phyloP scores from a whole-genome alignment of 306 rosid genomes.

The Cucurbita maxima region DNA sequence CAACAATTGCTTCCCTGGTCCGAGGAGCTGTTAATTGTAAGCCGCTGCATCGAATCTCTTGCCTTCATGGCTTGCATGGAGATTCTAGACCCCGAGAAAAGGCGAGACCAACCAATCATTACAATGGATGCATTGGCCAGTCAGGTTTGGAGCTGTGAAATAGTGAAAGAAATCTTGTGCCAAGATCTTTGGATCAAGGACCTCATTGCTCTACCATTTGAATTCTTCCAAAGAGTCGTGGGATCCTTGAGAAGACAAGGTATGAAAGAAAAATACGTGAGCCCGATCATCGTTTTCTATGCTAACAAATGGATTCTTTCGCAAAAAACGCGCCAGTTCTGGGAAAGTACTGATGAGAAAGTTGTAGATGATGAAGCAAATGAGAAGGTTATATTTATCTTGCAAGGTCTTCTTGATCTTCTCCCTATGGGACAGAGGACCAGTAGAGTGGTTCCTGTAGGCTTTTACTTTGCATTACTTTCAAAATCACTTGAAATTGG shows the following conservation, averaged over 20 bases:
- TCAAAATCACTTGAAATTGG: slow-evolving; percentile 51
- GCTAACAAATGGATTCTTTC: slow-evolving; percentile 69
- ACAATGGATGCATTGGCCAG: slow-evolving; percentile 46
- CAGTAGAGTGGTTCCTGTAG: slow-evolving; percentile 51
- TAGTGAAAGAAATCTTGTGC: slow-evolving; percentile 30
- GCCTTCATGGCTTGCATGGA: slow-evolving; percentile 99
- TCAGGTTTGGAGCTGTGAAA: slow-evolving; percentile 45
- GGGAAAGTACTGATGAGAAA: slow-evolving; percentile 32
- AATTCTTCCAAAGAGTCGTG: slow-evolving; percentile 58
- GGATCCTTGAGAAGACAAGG: slow-evolving; percentile 79
- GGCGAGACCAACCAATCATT: slow-evolving; percentile 44
- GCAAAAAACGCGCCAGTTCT: slow-evolving; percentile 26
- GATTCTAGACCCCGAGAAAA: slow-evolving; percentile 68
- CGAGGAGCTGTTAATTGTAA: slow-evolving; percentile 53
- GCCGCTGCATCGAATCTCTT: slow-evolving; percentile 79
- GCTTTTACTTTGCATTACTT: slow-evolving; percentile 72
- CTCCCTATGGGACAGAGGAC: slow-evolving; percentile 42
- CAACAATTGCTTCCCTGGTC: slow-evolving; percentile 66
- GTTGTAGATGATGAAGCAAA: slow-evolving; percentile 18
- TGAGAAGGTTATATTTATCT: slow-evolving; percentile 22
- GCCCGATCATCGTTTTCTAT: slow-evolving; percentile 60
- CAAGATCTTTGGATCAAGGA: slow-evolving; percentile 80
- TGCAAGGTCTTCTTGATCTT: slow-evolving; percentile 66
- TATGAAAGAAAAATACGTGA: slow-evolving; percentile 68
- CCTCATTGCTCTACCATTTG: slow-evolving; percentile 61